Percentiles rank a stretch among this genome's conserved stretches.
Conservation (phyloP, 768 basidiomycete species). For the Xerocomus brunneocitrinus region DNA sequence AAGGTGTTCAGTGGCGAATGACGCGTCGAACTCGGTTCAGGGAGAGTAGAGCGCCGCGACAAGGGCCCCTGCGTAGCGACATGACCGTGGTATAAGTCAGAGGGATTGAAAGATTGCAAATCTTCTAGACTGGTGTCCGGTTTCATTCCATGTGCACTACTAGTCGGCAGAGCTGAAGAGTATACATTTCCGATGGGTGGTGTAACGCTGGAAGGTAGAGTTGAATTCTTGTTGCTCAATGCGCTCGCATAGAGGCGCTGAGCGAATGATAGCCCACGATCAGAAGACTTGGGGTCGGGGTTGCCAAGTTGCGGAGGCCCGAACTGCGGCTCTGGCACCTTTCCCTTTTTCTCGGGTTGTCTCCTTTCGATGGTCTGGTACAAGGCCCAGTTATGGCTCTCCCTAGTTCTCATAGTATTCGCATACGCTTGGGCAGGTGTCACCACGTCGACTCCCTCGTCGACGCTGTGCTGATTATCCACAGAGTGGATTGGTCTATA, state of each 20-base stretch:
- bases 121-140: neutral
- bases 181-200: constrained; percentile 1
- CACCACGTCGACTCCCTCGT: neutral
- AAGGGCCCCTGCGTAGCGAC: constrained; percentile 5
- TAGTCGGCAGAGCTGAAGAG: neutral
- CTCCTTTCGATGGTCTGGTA: constrained; percentile 18
- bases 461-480: neutral
- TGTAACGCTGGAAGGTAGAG: neutral
- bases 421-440: constrained; percentile 24
- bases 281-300: neutral
- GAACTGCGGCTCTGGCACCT: neutral
- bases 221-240: constrained; percentile 15
- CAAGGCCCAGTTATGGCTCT: constrained; percentile 6
- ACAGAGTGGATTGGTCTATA: constrained; percentile 1
- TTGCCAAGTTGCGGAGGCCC: neutral
- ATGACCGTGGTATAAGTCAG: constrained; percentile 18
- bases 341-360: constrained; percentile 5
- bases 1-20: neutral
- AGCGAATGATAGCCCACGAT: constrained; percentile 30
- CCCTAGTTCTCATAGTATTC: constrained; percentile 7
- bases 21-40: neutral
- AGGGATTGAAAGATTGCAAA: constrained; percentile 3
- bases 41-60: neutral
- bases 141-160: neutral
- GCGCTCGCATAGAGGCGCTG: constrained; percentile 45